Conservation (phyloP, 169 alveolate species). For the Cyclospora cayetanensis region DNA sequence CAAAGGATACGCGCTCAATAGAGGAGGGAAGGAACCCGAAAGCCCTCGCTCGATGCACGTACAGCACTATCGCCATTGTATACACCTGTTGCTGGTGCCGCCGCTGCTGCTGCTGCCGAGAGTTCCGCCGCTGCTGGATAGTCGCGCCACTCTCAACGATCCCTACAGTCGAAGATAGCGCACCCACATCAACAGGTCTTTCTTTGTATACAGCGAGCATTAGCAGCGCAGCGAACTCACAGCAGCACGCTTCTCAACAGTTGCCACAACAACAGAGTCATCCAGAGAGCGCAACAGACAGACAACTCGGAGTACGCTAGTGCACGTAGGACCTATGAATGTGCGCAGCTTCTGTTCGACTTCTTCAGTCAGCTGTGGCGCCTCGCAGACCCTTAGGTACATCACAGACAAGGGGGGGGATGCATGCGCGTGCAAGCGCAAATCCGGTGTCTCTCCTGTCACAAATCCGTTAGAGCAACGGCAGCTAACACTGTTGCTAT, state of each 20-base stretch:
- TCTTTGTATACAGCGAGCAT: no score
- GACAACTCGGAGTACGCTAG: background rate
- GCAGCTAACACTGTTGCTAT: background rate
- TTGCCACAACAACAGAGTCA: background rate
- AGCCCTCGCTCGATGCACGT: constrained; percentile 39
- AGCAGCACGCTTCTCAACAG: background rate
- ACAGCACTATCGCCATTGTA: constrained; percentile 31
- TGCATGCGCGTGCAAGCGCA: constrained; percentile 47
- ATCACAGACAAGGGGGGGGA: constrained; percentile 27
- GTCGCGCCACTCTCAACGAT: constrained; percentile 23
- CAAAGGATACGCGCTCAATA: constrained; percentile 36
- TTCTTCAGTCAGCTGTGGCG: constrained; percentile 28
- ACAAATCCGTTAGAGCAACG: background rate
- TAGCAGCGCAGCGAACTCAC: no score
- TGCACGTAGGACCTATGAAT: constrained; percentile 11
- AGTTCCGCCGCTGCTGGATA: background rate
- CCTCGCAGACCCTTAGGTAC: constrained; percentile 38
- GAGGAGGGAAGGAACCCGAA: constrained; percentile 55
- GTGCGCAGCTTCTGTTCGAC: constrained; percentile 42
- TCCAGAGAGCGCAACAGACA: background rate
- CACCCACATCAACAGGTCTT: no score
- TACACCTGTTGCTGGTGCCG: constrained; percentile 36
- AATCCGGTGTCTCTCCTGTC: background rate
- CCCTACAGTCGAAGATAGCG: background rate
- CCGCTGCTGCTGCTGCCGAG: constrained; percentile 16